These are phyloP conservation scores for Calonectria multiphialidica DNA, from an alignment of 2,329 filamentous ascomycete genomes.

Conservation along the genomic window DNA sequence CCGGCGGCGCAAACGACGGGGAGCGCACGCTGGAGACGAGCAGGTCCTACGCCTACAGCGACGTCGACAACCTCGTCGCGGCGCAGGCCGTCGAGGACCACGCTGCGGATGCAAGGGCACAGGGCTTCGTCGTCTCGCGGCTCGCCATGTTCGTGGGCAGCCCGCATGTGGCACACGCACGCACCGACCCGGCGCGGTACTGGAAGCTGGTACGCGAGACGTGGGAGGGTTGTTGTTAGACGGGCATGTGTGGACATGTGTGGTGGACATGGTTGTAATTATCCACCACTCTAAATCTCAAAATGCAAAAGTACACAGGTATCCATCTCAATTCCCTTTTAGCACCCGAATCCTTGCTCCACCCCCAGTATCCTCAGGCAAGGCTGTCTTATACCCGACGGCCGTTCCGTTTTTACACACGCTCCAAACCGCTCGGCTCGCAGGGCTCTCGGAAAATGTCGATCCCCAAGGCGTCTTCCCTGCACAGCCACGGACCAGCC, in stretches of 20 bases:
- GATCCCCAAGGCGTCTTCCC: no score
- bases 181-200: neutral
- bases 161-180: constrained; percentile 2
- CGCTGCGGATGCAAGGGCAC: neutral
- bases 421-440: no score
- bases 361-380: no score
- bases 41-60: constrained; percentile 9
- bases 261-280: no score
- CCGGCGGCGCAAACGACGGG: neutral
- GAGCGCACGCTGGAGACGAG: neutral
- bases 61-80: neutral
- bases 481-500: neutral
- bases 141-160: neutral
- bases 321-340: no score
- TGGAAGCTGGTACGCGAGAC: neutral
- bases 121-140: neutral
- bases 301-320: no score
- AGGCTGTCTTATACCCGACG: no score
- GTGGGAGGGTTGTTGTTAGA: neutral
- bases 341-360: no score
- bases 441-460: no score
- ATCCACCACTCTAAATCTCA: no score
- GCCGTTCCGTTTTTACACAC: no score
- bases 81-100: neutral
- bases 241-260: neutral